Percentiles rank a stretch among this genome's conserved stretches.
Evolutionary conservation across 202 grass and related monocot species (phyloP).

Genomic region (Tripidium arundinaceum): DNA sequence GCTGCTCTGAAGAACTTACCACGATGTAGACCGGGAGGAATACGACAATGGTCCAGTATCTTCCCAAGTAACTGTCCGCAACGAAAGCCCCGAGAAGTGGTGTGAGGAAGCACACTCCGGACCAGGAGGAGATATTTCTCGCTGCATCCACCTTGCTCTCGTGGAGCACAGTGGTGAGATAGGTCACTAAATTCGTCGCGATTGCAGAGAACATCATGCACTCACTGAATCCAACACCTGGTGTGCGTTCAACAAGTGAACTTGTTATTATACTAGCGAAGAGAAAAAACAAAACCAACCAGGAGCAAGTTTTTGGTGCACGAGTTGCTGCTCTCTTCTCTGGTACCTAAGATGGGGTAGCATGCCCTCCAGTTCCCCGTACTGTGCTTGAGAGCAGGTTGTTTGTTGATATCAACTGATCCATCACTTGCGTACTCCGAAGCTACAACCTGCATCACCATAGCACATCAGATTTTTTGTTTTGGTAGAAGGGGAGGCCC

Average conservation of each 20-base stretch:
- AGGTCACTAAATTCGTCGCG: constrained; percentile 28
- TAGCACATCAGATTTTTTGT: background rate
- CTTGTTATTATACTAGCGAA: background rate
- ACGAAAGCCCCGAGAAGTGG: constrained; percentile 27
- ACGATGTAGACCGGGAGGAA: constrained; percentile 5
- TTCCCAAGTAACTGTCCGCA: constrained; percentile 38
- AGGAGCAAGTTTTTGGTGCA: background rate
- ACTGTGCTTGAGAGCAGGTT: constrained; percentile 17
- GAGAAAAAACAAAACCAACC: background rate
- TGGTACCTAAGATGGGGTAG: constrained; percentile 1
- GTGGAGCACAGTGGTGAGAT: constrained; percentile 32
- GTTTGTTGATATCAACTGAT: constrained; percentile 25
- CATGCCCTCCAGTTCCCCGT: constrained; percentile 22
- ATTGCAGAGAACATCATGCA: constrained; percentile 8
- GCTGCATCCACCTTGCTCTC: constrained; percentile 23
- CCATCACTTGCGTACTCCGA: constrained; percentile 35
- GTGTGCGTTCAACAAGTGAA: background rate
- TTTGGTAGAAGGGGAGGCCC: background rate
- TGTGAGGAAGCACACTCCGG: constrained; percentile 3
- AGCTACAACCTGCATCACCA: constrained; percentile 17
- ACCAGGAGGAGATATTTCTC: constrained; percentile 23
- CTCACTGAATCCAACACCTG: constrained; percentile 24
- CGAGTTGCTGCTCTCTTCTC: background rate
- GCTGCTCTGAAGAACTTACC: constrained; percentile 7
- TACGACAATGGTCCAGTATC: constrained; percentile 6